Percentiles rank a stretch among this genome's conserved stretches.
Evolutionary conservation across 306 rosid species (phyloP).

Genomic region (Styphnolobium japonicum): DNA sequence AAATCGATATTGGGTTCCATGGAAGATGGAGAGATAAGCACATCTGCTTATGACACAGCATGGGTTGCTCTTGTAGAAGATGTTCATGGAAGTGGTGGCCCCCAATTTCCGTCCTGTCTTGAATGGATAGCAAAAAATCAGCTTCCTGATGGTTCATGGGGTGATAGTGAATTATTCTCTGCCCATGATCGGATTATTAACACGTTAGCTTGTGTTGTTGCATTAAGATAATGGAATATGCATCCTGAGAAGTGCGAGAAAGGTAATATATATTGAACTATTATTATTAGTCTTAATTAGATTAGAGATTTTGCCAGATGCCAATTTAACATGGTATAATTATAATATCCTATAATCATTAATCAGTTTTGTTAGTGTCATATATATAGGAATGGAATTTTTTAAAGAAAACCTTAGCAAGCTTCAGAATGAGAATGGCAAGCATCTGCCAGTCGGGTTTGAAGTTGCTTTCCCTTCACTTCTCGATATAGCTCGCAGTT

Average conservation of each 20-base stretch:
- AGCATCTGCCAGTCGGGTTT: slow-evolving; percentile 91
- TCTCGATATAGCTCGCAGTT: slow-evolving; percentile 57
- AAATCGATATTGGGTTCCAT: slow-evolving; percentile 55
- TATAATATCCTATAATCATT: not conserved
- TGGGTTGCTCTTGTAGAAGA: slow-evolving; percentile 84
- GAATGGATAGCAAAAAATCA: slow-evolving; percentile 83
- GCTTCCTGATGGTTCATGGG: slow-evolving; percentile 90
- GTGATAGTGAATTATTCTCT: slow-evolving; percentile 53
- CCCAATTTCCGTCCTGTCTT: slow-evolving; percentile 73
- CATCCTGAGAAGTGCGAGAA: slow-evolving; percentile 57
- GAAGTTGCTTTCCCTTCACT: slow-evolving; percentile 94
- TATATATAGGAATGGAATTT: slow-evolving; percentile 51
- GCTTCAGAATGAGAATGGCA: slow-evolving; percentile 68
- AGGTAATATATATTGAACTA: slow-evolving; percentile 43
- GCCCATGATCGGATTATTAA: slow-evolving; percentile 82
- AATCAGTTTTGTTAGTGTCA: not conserved
- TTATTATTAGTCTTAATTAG: too few relatives aligned
- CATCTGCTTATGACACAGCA: slow-evolving; percentile 95
- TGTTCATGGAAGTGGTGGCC: slow-evolving; percentile 45
- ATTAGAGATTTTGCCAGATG: not conserved
- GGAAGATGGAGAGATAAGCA: slow-evolving; percentile 79
- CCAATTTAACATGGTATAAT: not conserved
- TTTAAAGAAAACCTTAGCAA: slow-evolving; percentile 54
- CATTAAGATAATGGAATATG: slow-evolving; percentile 62
- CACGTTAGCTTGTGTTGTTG: slow-evolving; percentile 81